Evolutionary conservation across 495 filamentous ascomycete species (phyloP), one percentile per base, ranked within the genome.

Genomic region (Podospora comata): DNA sequence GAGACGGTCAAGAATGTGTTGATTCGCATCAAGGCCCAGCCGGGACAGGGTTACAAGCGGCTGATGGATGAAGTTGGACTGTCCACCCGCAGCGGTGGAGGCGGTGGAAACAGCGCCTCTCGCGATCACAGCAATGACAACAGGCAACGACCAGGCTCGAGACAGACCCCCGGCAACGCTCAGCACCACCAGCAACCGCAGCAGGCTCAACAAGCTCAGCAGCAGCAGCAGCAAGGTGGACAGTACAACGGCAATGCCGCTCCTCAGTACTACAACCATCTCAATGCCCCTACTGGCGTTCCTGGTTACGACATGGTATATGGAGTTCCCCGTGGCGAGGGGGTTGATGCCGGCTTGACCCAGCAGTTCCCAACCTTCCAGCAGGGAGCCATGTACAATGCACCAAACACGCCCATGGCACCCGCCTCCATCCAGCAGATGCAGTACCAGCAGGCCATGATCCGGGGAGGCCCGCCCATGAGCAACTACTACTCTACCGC

Each of bases 21-120:
- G 56, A 83, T 92, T 57, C 90, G 90, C 70, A 86, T 98, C 70
- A 99, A 99, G 80, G 94, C 92, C 5, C 90, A 94, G 67, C 92
- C 95, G 60, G 90, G 90, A 61, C 96, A 99, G 79, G 95, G 95
- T 54, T 99, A 99, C 80, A 98, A 98, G 84, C 91, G 95, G 56
- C 79, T 99, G 60, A 99, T 99, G 95, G 94, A 97, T 73, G 94
- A 97, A 79, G 95, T 97, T 75, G 94, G 92, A 62, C 81, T 96
- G 65, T 92, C 92, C 60, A 87, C 85, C 53, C 79, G 85, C 18
- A 85, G 72, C 70, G 74, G 61, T 66, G 73, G 64, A 9, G 68
- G 71, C 6, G 58, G 68, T 20, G 79, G 79, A 63, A 63, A 48
- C 30, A 48, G 18, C 23, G 76, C 76, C 64, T 73, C 77, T 53